Base-by-base conservation (phyloP, 192 early-diverging fungal genomes). In the Linnemannia zychae region DNA sequence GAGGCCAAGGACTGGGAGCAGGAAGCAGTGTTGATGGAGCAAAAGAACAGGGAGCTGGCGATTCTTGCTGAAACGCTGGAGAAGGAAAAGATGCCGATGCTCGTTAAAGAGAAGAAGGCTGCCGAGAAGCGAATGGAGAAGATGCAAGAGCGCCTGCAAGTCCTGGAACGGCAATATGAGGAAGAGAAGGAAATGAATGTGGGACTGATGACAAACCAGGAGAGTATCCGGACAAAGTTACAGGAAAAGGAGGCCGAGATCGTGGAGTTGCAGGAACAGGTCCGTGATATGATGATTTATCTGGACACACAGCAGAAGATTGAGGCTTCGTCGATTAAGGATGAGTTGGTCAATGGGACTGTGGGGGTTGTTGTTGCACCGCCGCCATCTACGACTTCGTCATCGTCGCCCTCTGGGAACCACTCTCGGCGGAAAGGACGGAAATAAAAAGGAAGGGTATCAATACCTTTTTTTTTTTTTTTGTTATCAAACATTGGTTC, bases 251-350 rank as follows among this genome's bases (percentile, higher is more conserved):
- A 93, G 36, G 76, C 84, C 0, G 89, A 89, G 57, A 90, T 96
- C 24, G 81, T 77, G 24, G 96, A 97, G 33, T 77, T 97, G 75
- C 89, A 91, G 76, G 97, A 98, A 53, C 96, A 98, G 90, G 92
- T 99, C 7, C 86, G 93, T n/a, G 97, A 99, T 80, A 84, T 99
- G 81, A 95, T 97, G 93, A 94, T 96, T 72, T 98, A 94, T 80
- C 82, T 99, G 40, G 92, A 96, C 28, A 94, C 95, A 20, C 93
- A 94, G 74, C 86, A 95, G 38, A 88, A 93, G 80, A 72, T 94
- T 20, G 89, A 94, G 67, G 82, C 87, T 0, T 87, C 86, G 60
- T 81, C 91, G 6, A 47, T 85, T 33, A 85, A 85, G 40, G 77
- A 85, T 52, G 89, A 90, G 53, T 71, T 90, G 67, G 87, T 75